These are phyloP conservation scores for Edaphochlamys debaryana DNA, from an alignment of 139 green algal genomes.

Conservation along the genomic window DNA sequence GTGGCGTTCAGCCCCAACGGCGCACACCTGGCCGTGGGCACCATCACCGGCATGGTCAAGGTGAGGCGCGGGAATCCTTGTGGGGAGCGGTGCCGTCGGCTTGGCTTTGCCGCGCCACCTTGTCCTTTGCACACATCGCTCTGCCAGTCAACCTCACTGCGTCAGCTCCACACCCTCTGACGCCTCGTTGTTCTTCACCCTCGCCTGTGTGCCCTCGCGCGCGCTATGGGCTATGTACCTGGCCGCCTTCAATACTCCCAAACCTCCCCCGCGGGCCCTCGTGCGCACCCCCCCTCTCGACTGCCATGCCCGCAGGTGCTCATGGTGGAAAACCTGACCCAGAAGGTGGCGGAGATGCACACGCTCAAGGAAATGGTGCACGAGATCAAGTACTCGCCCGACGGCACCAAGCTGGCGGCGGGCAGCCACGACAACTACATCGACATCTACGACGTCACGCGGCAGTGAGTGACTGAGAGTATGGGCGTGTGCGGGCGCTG, in stretches of 20 bases:
- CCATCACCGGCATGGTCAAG: constrained; percentile 49
- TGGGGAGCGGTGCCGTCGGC: too few relatives aligned
- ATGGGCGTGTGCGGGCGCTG: too few relatives aligned
- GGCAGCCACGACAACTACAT: constrained; percentile 70
- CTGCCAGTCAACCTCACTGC: too few relatives aligned
- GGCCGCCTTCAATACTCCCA: too few relatives aligned
- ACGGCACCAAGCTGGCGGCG: constrained; percentile 59
- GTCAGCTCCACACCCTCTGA: too few relatives aligned
- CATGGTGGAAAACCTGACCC: constrained; percentile 51
- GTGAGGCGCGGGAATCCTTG: constrained; percentile 23
- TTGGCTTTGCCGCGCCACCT: neutral
- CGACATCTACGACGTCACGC: constrained; percentile 60
- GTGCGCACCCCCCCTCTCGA: too few relatives aligned
- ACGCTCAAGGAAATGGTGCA: constrained; percentile 50
- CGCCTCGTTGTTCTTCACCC: too few relatives aligned
- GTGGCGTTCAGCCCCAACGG: constrained; percentile 67
- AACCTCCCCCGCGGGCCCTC: too few relatives aligned
- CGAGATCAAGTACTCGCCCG: constrained; percentile 60
- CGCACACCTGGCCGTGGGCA: constrained; percentile 67
- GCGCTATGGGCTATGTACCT: too few relatives aligned
- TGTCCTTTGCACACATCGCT: neutral
- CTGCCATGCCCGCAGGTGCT: constrained; percentile 56
- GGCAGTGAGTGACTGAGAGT: constrained; percentile 22
- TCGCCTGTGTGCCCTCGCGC: too few relatives aligned
- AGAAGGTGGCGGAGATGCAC: constrained; percentile 58